Base-by-base conservation (phyloP, 2,329 filamentous ascomycete species). In the Cryphonectria parasitica region DNA sequence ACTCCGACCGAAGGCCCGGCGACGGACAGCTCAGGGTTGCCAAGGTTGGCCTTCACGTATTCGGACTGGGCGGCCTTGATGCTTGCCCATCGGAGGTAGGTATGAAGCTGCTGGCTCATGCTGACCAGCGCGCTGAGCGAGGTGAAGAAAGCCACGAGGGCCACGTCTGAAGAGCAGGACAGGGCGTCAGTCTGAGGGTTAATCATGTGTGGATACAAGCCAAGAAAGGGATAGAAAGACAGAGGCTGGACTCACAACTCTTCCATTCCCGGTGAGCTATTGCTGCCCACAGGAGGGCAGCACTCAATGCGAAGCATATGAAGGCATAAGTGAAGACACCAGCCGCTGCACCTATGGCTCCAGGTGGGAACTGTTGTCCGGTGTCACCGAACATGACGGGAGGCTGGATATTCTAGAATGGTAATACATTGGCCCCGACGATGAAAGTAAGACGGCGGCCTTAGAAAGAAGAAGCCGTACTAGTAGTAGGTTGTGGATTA, bases 91-190 rank as follows among this genome's bases (percentile, higher is more conserved):
- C 74, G 71, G 6, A 79, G 68, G 8, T 84, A 79, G 13, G 80
- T 83, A 66, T 84, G 80, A 10, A 82, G 74, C 71, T 84, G 82
- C 73, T 84, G 82, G n/a, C 45, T 75, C 61, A 84, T 79, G 34
- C 82, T 83, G 31, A 79, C 79, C 2, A 77, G n/a, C 0, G 78
- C 80, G 49, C 79, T 79, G 22, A 84, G 60, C 8, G 78, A 75
- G 10, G 80, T 79, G 64, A 80, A 78, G 67, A 78, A 78, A n/a
- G 78, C 77, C 25, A 84, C 75, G 39, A 83, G 72, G 28, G 80
- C 80, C 41, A 84, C 78, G 73, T 83, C 82, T 84, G 64, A 8
- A 11, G 34, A 62, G 22, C 6, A 34, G 34, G 58, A 25, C 11
- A 61, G n/a, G 3, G 36, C 7, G 45, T 76, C 41, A 75, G 72